Evolutionary conservation across 805 yeast species (phyloP), one percentile per base, ranked within the genome.

Genomic region (Kluyveromyces lactis): DNA sequence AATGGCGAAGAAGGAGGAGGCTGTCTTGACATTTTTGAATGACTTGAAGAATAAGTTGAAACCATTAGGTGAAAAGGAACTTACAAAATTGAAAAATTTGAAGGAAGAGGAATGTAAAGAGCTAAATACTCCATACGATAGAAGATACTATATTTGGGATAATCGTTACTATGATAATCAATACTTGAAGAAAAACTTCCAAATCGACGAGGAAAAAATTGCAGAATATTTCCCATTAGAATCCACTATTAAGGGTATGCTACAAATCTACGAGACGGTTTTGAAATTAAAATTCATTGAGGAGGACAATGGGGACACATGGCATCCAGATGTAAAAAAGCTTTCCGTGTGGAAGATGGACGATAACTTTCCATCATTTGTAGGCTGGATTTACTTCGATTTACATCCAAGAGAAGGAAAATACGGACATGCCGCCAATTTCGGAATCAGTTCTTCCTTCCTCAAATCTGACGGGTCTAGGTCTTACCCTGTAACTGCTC

Each of bases 351-450:
- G 83, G 80, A 71, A 72, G 45, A 63, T 72, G 51, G 85, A 79
- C 48, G 38, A 52, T 33, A 55, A 56, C 21, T 47, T 50, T 1
- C 77, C 79, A 12, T 72, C 68, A 43, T 85, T 86, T 62, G 72
- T 76, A 42, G 95, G 95, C 23, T 81, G 84, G 75, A 62, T 86
- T 33, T 81, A 78, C 60, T 76, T 86, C 46, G 95, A 86, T 58
- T 64, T 85, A 52, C 89, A 83, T 58, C 94, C 95, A 47, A 73
- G 95, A 55, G 81, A 79, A 41, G 90, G 90, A 50, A 86, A 86
- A 59, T 86, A 83, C 62, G 84, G 87, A 2, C 95, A 86, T 58
- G 95, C 95, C 32, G 95, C 95, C 5, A 81, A 81, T 56, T 85
- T 86, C 55, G 80, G 79, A 13, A 58, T 83, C 36, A 63, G 68